Evolutionary conservation across 495 filamentous ascomycete species (phyloP), one percentile per base, ranked within the genome.

Genomic region (Bombardia bombarda): DNA sequence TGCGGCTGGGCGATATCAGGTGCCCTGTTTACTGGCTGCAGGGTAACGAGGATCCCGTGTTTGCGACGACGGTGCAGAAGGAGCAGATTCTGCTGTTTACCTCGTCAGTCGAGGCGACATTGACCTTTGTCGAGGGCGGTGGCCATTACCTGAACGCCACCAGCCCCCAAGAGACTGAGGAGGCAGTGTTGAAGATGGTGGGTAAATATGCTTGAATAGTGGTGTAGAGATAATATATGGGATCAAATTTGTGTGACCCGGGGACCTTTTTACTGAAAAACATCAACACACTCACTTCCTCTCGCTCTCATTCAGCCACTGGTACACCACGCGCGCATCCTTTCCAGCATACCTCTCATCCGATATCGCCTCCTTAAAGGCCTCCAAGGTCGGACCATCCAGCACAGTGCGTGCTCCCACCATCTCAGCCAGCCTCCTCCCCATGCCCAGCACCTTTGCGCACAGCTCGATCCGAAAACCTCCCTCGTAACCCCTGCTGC

Each of bases 1-100:
- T 64, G 4, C 56, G 80, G 31, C 42, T 83, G 9, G 54, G 61
- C 9, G 73, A 83, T 58, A 58, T 83, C 14, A 58, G 47, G 33
- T 83, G 79, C 47, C 79, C 80, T 0, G 73, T 83, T 2, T 58
- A 72, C 26, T 84, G 79, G 80, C 44, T 83, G 33, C 79, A 78
- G 71, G 79, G 78, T n/a, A 74, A 68, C 16, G 47, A 63, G 4
- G 80, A 83, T 53, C 63, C 47, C 0, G 66, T 75, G 0, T 84
- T 69, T 50, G 67, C 65, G 1, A 47, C 65, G 7, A 55, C 42
- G 0, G 68, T 78, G 22, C 67, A 74, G 0, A 53, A 57, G 17
- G 66, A 82, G 53, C 73, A 82, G 38, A 78, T 82, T 48, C 66
- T 75, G 50, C 57, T 75, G 21, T 82, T 84, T 45, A 70, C 61